These are phyloP conservation scores for Schizophyllum commune DNA, from an alignment of 1,284 basidiomycete genomes.

Conservation along the genomic window DNA sequence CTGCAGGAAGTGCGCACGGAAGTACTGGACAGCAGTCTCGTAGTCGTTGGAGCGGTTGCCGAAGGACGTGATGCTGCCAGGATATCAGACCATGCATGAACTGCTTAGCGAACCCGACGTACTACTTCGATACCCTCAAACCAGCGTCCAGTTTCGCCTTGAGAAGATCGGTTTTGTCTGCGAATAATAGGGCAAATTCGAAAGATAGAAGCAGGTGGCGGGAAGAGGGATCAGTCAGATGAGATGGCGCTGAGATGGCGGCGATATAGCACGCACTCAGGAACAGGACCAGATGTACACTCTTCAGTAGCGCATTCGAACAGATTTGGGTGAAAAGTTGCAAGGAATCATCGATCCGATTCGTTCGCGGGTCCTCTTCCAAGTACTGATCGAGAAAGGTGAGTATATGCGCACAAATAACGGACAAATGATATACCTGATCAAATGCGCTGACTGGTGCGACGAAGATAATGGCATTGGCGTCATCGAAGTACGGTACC, in stretches of 20 bases:
- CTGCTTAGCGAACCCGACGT: slow-evolving; percentile 19
- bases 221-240: neutral
- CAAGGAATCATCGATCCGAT: slow-evolving; percentile 76
- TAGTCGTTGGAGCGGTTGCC: slow-evolving; percentile 73
- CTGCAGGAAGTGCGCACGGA: slow-evolving; percentile 76
- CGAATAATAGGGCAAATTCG: slow-evolving; percentile 8
- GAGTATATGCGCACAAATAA: slow-evolving; percentile 6
- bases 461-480: slow-evolving; percentile 80
- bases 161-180: slow-evolving; percentile 74
- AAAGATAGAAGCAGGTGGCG: neutral
- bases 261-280: slow-evolving; percentile 44
- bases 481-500: slow-evolving; percentile 78
- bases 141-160: slow-evolving; percentile 60
- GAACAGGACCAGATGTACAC: slow-evolving; percentile 71
- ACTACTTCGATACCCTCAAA: slow-evolving; percentile 72
- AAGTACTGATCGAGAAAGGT: slow-evolving; percentile 47
- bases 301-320: slow-evolving; percentile 70
- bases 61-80: slow-evolving; percentile 68
- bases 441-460: slow-evolving; percentile 84
- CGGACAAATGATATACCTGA: slow-evolving; percentile 40
- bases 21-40: slow-evolving; percentile 72
- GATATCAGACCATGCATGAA: neutral
- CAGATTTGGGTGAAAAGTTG: slow-evolving; percentile 80
- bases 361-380: slow-evolving; percentile 75
- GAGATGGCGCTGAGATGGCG: neutral